A percentile compares a stretch with the other conserved stretches of the same genome.
These are phyloP conservation scores for Camellia sinensis DNA, from an alignment of 148 eudicot genomes.

Conservation along the genomic window DNA sequence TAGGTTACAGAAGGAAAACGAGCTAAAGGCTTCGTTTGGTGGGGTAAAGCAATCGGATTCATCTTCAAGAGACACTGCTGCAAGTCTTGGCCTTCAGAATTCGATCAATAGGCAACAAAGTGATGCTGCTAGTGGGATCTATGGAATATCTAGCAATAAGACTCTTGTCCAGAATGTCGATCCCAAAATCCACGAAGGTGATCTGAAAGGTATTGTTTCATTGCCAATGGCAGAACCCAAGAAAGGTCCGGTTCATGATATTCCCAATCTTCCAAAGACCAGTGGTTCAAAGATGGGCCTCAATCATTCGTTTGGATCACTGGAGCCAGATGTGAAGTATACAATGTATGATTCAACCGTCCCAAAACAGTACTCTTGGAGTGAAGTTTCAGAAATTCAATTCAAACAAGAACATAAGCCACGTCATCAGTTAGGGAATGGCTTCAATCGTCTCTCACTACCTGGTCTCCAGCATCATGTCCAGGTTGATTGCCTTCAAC, in stretches of 20 bases:
- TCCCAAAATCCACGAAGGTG: slow-evolving; percentile 31
- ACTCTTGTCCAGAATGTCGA: slow-evolving; percentile 30
- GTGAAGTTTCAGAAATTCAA: slow-evolving; percentile 40
- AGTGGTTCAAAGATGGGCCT: slow-evolving; percentile 35
- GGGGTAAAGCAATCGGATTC: slow-evolving; percentile 45
- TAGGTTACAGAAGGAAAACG: slow-evolving; percentile 65
- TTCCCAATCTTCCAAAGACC: slow-evolving; percentile 36
- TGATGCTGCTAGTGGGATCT: slow-evolving; percentile 33
- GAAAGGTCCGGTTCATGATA: slow-evolving; percentile 29
- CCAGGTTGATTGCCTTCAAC: slow-evolving; percentile 19
- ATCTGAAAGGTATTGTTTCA: slow-evolving; percentile 31
- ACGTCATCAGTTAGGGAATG: slow-evolving; percentile 23
- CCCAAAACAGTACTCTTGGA: slow-evolving; percentile 39
- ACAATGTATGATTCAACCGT: slow-evolving; percentile 33
- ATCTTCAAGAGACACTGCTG: slow-evolving; percentile 46
- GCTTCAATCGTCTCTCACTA: slow-evolving; percentile 32
- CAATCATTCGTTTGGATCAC: slow-evolving; percentile 32
- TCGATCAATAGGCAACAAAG: slow-evolving; percentile 33
- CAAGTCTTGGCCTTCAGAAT: slow-evolving; percentile 40
- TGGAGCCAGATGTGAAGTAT: slow-evolving; percentile 34
- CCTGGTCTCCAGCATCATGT: slow-evolving; percentile 26
- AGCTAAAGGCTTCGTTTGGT: slow-evolving; percentile 43
- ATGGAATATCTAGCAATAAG: slow-evolving; percentile 30
- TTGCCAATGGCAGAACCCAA: slow-evolving; percentile 41
- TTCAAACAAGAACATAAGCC: slow-evolving; percentile 41